Conservation (phyloP, 257 asterid genomes). For the Solanum medicagineum region DNA sequence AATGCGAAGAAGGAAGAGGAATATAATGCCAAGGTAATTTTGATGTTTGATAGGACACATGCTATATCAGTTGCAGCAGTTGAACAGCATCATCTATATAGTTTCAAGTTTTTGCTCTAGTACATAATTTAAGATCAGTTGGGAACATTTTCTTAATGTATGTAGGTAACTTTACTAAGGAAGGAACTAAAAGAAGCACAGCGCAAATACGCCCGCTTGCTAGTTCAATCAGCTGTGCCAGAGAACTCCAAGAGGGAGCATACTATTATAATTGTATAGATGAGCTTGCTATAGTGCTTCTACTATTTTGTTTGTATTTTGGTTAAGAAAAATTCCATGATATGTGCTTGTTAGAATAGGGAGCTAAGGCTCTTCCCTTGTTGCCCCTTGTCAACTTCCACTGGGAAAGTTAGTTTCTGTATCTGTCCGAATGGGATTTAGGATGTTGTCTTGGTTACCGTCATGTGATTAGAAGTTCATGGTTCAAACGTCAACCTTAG, state of each 20-base stretch:
- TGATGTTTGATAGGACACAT: not conserved
- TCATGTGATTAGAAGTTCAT: not conserved
- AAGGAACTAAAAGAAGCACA: conserved; percentile 24
- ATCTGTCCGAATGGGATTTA: not conserved
- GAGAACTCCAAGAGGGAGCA: conserved; percentile 28
- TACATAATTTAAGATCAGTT: not conserved
- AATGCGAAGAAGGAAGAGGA: conserved; percentile 41
- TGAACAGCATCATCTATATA: not conserved
- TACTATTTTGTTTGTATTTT: not conserved
- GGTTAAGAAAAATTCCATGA: not conserved
- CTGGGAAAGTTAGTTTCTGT: not conserved
- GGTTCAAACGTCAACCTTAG: not conserved
- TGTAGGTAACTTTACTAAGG: conserved; percentile 28
- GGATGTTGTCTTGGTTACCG: not conserved
- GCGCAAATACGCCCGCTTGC: conserved; percentile 30
- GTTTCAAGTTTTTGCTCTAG: not conserved
- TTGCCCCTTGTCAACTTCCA: not conserved
- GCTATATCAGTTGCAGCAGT: not conserved
- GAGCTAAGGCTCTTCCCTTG: not conserved
- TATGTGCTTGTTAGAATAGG: not conserved
- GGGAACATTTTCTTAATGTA: not conserved
- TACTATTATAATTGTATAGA: not conserved
- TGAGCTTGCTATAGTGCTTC: not conserved
- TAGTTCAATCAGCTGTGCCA: conserved; percentile 22
- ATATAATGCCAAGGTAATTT: conserved; percentile 51